Percentiles rank a stretch among this genome's conserved stretches.
Conservation (phyloP, 371 early-diverging fungal species). For the Globomyces sp. region DNA sequence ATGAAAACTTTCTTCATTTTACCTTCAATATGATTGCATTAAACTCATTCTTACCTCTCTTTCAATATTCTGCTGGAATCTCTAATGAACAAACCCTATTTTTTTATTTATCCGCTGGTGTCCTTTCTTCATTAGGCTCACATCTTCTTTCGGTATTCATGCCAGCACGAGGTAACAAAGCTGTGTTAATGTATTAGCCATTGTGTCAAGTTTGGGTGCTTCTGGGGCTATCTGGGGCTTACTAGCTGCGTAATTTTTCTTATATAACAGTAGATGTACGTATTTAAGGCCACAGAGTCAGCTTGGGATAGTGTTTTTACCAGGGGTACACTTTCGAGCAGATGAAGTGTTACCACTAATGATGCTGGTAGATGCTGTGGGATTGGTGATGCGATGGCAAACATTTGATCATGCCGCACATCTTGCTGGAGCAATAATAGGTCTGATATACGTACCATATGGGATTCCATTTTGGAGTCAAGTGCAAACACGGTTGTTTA, state of each 20-base stretch:
- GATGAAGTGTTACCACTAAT: conserved; percentile 23
- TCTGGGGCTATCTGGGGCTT: conserved; percentile 28
- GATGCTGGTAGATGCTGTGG: conserved; percentile 25
- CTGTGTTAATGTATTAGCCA: neutral
- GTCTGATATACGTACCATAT: conserved; percentile 20
- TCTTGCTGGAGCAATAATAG: conserved; percentile 25
- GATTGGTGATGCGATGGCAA: conserved; percentile 23
- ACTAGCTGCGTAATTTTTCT: conserved; percentile 16
- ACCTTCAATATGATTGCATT: conserved; percentile 35
- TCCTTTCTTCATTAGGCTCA: conserved; percentile 21
- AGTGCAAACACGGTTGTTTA: conserved; percentile 13
- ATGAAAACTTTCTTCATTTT: conserved; percentile 23
- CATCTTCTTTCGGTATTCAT: conserved; percentile 15
- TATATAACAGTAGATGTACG: conserved; percentile 11
- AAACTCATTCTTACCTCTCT: conserved; percentile 20
- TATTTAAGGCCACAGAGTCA: conserved; percentile 20
- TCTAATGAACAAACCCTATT: conserved; percentile 21
- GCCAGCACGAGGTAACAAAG: neutral
- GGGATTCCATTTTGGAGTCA: conserved; percentile 16
- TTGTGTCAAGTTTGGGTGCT: conserved; percentile 24
- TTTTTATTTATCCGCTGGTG: conserved; percentile 27
- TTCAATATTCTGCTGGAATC: conserved; percentile 18
- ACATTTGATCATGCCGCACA: conserved; percentile 35
- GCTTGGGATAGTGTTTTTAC: conserved; percentile 30
- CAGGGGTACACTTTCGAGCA: conserved; percentile 25